Evolutionary conservation across 2,329 filamentous ascomycete genomes (phyloP).

Genomic region (Aureobasidium sp.): DNA sequence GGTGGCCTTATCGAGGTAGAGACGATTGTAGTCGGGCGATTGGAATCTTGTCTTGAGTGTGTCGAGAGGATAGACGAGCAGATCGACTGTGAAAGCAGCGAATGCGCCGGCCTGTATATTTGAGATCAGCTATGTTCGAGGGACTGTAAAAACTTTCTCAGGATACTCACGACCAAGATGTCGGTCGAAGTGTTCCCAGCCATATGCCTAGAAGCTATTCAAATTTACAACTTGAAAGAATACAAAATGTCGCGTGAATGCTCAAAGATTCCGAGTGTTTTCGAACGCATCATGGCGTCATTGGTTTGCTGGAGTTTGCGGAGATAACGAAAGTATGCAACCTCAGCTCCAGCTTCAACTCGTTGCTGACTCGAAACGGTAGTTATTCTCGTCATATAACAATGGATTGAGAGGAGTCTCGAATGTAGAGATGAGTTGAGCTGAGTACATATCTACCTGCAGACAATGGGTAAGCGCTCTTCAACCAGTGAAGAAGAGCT

Average conservation of each 20-base stretch:
- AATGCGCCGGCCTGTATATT: slow-evolving; percentile 66
- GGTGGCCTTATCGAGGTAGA: slow-evolving; percentile 54
- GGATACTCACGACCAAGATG: slow-evolving; percentile 18
- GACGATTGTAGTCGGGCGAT: slow-evolving; percentile 63
- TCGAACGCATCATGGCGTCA: slow-evolving; percentile 9
- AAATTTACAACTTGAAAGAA: background rate
- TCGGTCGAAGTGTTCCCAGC: slow-evolving; percentile 7
- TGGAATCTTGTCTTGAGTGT: slow-evolving; percentile 85
- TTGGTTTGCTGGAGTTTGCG: background rate
- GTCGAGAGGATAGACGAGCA: slow-evolving; percentile 80
- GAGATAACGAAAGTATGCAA: background rate
- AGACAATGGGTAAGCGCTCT: background rate
- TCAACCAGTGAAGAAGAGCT: background rate
- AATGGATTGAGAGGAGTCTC: too few species aligned
- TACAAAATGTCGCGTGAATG: background rate
- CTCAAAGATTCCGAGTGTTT: background rate
- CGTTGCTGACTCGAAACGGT: background rate
- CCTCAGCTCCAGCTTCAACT: background rate
- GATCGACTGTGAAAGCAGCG: slow-evolving; percentile 78
- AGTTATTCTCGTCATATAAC: background rate
- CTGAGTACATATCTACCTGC: background rate
- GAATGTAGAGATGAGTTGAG: background rate
- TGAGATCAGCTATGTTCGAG: background rate
- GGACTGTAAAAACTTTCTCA: background rate
- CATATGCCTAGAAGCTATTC: background rate